Percentiles rank a stretch among this genome's conserved stretches.
phyloP scores from a whole-genome alignment of 2,329 filamentous ascomycete genomes.

The Lachnellula arida region DNA sequence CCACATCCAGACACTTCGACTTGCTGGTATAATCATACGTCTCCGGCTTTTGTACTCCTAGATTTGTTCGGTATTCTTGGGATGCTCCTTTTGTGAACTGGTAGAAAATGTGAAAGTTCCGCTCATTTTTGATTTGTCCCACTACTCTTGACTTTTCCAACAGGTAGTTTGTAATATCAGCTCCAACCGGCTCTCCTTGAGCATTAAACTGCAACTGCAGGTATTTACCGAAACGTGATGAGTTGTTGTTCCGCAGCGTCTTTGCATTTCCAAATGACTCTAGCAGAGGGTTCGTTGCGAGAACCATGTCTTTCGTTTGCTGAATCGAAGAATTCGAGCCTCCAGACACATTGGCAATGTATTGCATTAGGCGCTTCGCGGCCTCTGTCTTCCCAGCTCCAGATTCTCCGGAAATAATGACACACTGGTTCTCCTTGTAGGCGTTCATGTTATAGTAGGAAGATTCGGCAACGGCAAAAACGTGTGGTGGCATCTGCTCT shows the following conservation, averaged over 20 bases:
- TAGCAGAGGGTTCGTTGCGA: conserved; percentile 93
- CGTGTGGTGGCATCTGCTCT: conserved; percentile 72
- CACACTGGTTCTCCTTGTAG: conserved; percentile 97
- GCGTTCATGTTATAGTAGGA: conserved; percentile 99
- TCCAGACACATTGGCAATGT: conserved; percentile 95
- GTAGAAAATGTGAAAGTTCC: conserved; percentile 99
- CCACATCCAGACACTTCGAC: conserved; percentile 92
- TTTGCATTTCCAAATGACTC: conserved; percentile 99
- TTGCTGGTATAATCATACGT: conserved; percentile 91
- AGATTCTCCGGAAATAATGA: conserved; percentile 98
- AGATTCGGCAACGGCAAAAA: conserved; percentile 95
- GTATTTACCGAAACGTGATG: conserved; percentile 96
- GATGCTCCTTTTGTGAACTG: conserved; percentile 95
- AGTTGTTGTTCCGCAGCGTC: conserved; percentile 97
- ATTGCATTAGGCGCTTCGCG: conserved; percentile 98
- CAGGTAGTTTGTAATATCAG: conserved; percentile 97
- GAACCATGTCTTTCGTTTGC: conserved; percentile 98
- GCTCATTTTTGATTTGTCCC: conserved; percentile 89
- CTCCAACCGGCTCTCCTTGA: conserved; percentile 87
- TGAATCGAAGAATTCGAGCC: conserved; percentile 71
- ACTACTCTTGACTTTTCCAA: conserved; percentile 94
- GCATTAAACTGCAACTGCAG: conserved; percentile 94
- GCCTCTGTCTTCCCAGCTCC: conserved; percentile 98
- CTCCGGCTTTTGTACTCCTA: conserved; percentile 85
- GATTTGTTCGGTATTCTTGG: conserved; percentile 79